Evolutionary conservation across 495 filamentous ascomycete species (phyloP).

Genomic region (Letharia lupina): DNA sequence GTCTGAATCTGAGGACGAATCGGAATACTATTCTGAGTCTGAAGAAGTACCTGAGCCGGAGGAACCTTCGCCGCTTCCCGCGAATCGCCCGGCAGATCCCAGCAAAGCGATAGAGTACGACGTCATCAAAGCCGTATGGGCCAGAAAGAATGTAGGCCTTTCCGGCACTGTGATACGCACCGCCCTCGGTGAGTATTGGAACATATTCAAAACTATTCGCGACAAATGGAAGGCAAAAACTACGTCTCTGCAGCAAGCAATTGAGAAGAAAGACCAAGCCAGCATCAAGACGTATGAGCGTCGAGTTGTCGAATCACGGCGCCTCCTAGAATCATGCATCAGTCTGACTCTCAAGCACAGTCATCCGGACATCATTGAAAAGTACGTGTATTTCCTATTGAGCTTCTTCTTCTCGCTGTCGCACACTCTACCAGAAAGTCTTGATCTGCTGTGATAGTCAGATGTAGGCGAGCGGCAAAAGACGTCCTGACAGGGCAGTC

Average conservation of each 20-base stretch:
- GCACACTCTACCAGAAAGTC: neutral
- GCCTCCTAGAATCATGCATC: constrained; percentile 52
- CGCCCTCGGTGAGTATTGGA: constrained; percentile 50
- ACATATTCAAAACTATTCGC: constrained; percentile 52
- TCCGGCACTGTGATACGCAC: constrained; percentile 26
- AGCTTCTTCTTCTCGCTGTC: constrained; percentile 3
- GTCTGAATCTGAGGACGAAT: constrained; percentile 44
- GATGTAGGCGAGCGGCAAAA: neutral
- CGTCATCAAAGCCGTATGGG: constrained; percentile 57
- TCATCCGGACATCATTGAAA: constrained; percentile 56
- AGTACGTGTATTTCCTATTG: constrained; percentile 42
- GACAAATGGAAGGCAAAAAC: constrained; percentile 55
- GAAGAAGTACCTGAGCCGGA: constrained; percentile 37
- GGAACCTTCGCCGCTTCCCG: constrained; percentile 48
- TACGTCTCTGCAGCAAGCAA: constrained; percentile 48
- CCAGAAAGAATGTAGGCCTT: constrained; percentile 38
- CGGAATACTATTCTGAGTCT: constrained; percentile 40
- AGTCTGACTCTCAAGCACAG: constrained; percentile 51
- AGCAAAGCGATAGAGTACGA: constrained; percentile 53
- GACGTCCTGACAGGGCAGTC: neutral
- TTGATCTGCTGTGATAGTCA: neutral
- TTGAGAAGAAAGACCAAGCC: constrained; percentile 40
- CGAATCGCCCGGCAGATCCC: constrained; percentile 42
- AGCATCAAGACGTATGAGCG: constrained; percentile 37
- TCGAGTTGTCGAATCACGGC: constrained; percentile 48